phyloP scores from a whole-genome alignment of 352 stramenopile genomes.

The Globisporangium takayamanum region DNA sequence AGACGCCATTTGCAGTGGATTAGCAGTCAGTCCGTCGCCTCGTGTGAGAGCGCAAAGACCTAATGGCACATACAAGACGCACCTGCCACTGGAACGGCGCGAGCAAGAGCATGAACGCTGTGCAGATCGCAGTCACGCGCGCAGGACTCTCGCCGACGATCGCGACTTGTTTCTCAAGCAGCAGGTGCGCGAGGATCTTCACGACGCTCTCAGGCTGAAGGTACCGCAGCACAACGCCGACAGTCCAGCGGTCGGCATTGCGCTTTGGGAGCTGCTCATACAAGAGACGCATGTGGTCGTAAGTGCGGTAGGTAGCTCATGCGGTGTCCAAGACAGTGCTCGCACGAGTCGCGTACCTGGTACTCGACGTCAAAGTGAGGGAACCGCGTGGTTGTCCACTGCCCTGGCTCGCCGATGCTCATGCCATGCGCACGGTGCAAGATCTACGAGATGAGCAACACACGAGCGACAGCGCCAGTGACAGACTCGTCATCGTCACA shows the following conservation, averaged over 20 bases:
- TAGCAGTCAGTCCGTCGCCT: neutral
- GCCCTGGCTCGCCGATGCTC: slow-evolving; percentile 57
- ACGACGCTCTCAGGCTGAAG: slow-evolving; percentile 55
- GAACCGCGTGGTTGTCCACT: slow-evolving; percentile 55
- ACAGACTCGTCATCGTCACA: neutral
- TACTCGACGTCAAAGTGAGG: slow-evolving; percentile 65
- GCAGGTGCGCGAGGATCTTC: slow-evolving; percentile 55
- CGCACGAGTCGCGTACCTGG: slow-evolving; percentile 25
- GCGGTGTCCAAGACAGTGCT: neutral
- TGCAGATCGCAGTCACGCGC: slow-evolving; percentile 63
- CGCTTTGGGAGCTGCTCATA: slow-evolving; percentile 45
- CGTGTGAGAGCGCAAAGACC: neutral
- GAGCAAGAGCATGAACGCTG: slow-evolving; percentile 59
- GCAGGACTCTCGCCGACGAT: slow-evolving; percentile 67
- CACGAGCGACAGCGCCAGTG: neutral
- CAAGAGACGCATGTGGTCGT: too few species aligned
- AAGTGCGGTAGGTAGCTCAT: neutral
- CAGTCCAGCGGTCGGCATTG: slow-evolving; percentile 63
- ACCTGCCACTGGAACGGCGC: slow-evolving; percentile 81
- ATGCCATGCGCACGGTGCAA: slow-evolving; percentile 54
- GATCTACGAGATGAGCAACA: slow-evolving; percentile 33
- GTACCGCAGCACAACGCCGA: slow-evolving; percentile 59
- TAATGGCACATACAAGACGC: neutral
- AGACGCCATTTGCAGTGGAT: neutral
- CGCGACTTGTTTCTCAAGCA: slow-evolving; percentile 79